Evolutionary conservation across 345 rosid genomes (phyloP), one percentile per base, ranked within the genome.

Genomic region (Euphorbia pulcherrima): DNA sequence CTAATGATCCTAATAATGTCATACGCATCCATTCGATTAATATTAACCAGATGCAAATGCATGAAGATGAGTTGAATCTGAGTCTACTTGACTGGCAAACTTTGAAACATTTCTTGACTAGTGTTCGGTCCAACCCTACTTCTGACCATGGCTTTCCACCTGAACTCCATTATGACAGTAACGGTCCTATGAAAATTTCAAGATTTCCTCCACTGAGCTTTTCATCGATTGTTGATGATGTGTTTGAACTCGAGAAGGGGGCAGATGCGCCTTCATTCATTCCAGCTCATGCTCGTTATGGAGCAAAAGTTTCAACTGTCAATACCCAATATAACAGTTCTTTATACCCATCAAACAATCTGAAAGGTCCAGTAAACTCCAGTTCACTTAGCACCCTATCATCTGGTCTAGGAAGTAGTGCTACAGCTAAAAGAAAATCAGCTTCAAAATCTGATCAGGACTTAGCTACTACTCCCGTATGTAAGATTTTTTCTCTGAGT

Each of bases 161-260:
- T 78, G 88, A 80, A 64, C 66, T 87, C 40, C 65, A 75, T 80
- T 77, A 83, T 4, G 92, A 85, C 26, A 75, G 85, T 4, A 90
- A 85, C 26, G 76, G 85, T 76, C 78, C 85, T 65, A 53, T 78
- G 72, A 89, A 83, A 68, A 68, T 77, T 69, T 70, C 78, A 68
- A 86, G 92, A 62, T 72, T 72, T 70, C 78, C 85, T 18, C 68
- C 83, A 11, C 81, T 90, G 55, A 83, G 87, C 81, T 95, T 92
- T 76, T 82, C 97, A 56, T 88, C 88, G 62, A 75, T 88, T 58
- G 94, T 95, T 48, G 99, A 92, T 85, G 97, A 90, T 75, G 89
- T 95, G 64, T 95, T 95, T 84, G 92, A 90, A 82, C 85, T 85
- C 67, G 92, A 90, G 74, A 92, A 85, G 74, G 92, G 83, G 72